Conservation (phyloP, 305 asterid species). For the Solanum hybrid region DNA sequence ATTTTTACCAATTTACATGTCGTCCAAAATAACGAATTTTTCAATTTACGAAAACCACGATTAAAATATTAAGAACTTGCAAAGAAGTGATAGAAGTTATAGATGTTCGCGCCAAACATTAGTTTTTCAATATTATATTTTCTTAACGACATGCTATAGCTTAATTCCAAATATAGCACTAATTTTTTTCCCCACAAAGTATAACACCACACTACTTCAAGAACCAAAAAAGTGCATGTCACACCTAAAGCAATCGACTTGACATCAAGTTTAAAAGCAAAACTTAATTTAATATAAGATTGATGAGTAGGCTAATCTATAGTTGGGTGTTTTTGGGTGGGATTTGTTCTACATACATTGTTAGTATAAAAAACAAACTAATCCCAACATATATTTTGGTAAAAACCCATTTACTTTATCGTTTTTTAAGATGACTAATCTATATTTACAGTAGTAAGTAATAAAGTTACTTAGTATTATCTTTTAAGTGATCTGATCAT, state of each 20-base stretch:
- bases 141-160: neutral
- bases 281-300: neutral
- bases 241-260: neutral
- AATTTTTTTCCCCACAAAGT: neutral
- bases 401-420: neutral
- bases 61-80: neutral
- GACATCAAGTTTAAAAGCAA: neutral
- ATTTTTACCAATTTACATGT: too few relatives aligned
- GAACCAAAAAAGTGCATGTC: neutral
- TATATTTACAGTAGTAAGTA: neutral
- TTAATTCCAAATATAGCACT: neutral
- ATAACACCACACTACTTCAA: neutral
- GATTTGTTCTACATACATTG: neutral
- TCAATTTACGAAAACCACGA: neutral
- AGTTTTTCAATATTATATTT: neutral
- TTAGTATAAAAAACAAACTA: neutral
- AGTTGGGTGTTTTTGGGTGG: neutral
- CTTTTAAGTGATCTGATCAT: neutral
- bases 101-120: neutral
- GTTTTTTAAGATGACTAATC: neutral
- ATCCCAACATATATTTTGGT: neutral
- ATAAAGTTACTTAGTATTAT: neutral
- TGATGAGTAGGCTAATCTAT: slow-evolving; percentile 15
- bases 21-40: too few relatives aligned
- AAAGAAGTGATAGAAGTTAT: neutral